phyloP scores from a whole-genome alignment of 1,139 yeast genomes.

The Magnusiomyces tetraspermus region DNA sequence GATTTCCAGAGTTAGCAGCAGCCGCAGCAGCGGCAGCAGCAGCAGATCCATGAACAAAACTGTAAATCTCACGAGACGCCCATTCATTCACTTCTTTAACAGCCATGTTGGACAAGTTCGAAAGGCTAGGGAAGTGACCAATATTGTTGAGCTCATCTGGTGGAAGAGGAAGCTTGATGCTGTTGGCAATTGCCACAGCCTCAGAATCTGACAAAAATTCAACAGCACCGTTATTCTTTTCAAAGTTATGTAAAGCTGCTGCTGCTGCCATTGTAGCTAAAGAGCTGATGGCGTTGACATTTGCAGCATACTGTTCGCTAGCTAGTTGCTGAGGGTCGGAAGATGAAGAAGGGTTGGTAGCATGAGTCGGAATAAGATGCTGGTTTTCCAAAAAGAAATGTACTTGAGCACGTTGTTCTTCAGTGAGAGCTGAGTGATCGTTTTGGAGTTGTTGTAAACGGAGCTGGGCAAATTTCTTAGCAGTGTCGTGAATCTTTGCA shows the following conservation, averaged over 20 bases:
- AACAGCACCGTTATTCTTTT: not conserved
- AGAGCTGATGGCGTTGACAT: slow-evolving; percentile 4
- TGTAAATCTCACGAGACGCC: not conserved
- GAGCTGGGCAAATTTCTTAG: slow-evolving; percentile 3
- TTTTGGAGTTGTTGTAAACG: slow-evolving; percentile 3
- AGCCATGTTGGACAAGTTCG: not conserved
- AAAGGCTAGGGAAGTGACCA: not conserved
- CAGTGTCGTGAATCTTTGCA: slow-evolving; percentile 14
- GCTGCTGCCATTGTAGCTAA: slow-evolving; percentile 5
- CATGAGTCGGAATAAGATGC: not conserved
- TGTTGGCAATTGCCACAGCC: not conserved
- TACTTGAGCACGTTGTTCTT: slow-evolving; percentile 7
- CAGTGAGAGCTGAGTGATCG: slow-evolving; percentile 3
- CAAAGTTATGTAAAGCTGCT: slow-evolving; percentile 4
- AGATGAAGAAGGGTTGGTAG: not conserved
- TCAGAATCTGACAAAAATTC: not conserved
- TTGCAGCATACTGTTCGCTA: slow-evolving; percentile 1
- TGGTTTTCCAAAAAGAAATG: not conserved
- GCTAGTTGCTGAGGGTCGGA: not conserved
- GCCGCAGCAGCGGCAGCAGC: too few species aligned
- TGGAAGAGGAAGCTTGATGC: not conserved
- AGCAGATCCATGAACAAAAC: not conserved
- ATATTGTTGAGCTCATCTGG: not conserved
- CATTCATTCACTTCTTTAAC: slow-evolving; percentile 1
- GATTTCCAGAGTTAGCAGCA: not conserved